A percentile compares a stretch with the other conserved stretches of the same genome.
Conservation (phyloP, 2,329 filamentous ascomycete species). For the Aspergillaceae sp. region DNA sequence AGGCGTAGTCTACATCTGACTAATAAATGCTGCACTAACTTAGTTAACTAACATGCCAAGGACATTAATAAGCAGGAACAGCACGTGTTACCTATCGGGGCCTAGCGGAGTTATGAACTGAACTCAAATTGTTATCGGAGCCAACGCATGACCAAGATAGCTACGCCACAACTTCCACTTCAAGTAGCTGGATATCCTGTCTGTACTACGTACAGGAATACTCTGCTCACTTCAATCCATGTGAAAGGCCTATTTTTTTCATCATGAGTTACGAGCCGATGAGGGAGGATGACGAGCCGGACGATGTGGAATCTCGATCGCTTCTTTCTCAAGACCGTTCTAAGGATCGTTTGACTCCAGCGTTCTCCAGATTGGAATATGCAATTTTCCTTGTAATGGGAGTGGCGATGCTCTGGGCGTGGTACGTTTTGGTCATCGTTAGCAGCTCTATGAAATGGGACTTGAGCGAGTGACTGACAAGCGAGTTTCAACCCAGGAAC, state of each 20-base stretch:
- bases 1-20: no score
- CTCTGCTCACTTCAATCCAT: background rate
- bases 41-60: no score
- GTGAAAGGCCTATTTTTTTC: background rate
- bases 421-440: constrained; percentile 47
- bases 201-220: no score
- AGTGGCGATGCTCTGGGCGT: constrained; percentile 94
- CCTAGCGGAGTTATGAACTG: no score
- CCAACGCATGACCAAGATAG: no score
- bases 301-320: constrained; percentile 21
- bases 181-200: no score
- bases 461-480: background rate
- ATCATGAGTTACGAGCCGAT: background rate
- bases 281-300: constrained; percentile 14
- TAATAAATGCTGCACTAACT: no score
- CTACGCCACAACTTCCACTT: no score
- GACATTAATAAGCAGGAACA: no score
- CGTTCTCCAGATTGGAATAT: constrained; percentile 82
- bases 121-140: no score
- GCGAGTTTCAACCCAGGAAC: constrained; percentile 55
- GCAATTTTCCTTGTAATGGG: constrained; percentile 75
- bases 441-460: background rate
- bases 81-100: no score
- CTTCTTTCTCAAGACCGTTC: constrained; percentile 6
- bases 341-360: constrained; percentile 7